Base-by-base conservation (phyloP, 495 filamentous ascomycete species). In the Talaromyces wortmannii region DNA sequence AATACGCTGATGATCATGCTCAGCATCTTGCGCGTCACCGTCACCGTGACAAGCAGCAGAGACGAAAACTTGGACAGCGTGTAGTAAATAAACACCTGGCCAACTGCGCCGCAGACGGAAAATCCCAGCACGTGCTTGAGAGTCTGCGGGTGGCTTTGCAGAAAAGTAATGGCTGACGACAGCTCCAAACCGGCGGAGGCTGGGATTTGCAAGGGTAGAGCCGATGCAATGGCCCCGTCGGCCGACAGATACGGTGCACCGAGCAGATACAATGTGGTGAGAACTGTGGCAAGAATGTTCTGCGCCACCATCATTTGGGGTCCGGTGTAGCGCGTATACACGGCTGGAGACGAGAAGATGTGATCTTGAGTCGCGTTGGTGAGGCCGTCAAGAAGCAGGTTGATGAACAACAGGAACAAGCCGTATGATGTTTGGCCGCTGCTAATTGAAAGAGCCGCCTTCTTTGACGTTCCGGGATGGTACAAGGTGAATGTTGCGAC, bases 261-360 rank as follows among this genome's bases (percentile, higher is more conserved):
- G 43, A 91, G 60, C 18, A 98, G 80, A 57, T 92, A 97, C 1
- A 67, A 61, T 32, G 82, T 75, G 3, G 91, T 97, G 49, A 97
- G 68, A 31, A 79, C 57, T 0, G 90, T 92, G 43, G 79, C 84
- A 60, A 97, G 83, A 32, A 95, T 68, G 62, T 97, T 97, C 63
- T 96, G 89, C n/a, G 92, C 95, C 56, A 90, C 90, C 94, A 98
- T 98, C 94, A 98, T 97, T 81, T 97, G 95, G 50, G 92, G 91
- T 2, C 95, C 95, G 12, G 82, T 78, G 69, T 91, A 95, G 16
- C 83, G 79, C 58, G 82, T 83, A 69, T 88, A 91, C 31, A 61
- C 55, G 40, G 70, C 64, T 3, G 74, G 74, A 7, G 83, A 81
- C 51, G 66, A 67, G 69, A 97, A 97, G 71, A 98, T 90, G 68